Evolutionary conservation across 257 asterid species (phyloP).

Genomic region (Plantago major): DNA sequence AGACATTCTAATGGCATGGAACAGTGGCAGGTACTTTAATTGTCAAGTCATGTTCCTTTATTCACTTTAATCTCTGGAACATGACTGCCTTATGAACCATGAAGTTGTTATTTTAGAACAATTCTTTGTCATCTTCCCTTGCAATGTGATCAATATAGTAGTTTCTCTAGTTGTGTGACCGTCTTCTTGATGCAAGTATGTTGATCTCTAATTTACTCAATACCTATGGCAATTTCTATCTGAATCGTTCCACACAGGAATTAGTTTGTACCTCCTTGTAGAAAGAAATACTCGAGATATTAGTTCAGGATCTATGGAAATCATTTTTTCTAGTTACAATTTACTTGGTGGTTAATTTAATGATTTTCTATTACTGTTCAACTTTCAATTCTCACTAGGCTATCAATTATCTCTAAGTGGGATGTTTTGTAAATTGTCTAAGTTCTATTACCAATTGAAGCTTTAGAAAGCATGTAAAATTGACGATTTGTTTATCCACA

Average conservation of each 20-base stretch:
- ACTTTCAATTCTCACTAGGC: no score
- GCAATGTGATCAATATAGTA: background rate
- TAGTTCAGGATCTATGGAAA: constrained; percentile 5
- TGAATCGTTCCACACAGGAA: background rate
- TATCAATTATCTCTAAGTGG: no score
- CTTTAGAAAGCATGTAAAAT: no score
- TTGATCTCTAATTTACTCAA: background rate
- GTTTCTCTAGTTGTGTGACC: background rate
- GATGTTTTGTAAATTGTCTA: no score
- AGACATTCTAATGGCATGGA: constrained; percentile 40
- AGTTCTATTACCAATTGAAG: no score
- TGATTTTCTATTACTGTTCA: no score
- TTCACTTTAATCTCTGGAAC: constrained; percentile 9
- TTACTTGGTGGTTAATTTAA: background rate
- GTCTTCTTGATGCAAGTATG: constrained; percentile 1
- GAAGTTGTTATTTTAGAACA: background rate
- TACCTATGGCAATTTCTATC: background rate
- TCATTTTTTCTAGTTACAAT: background rate
- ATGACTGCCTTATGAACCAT: no score
- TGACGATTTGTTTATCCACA: background rate
- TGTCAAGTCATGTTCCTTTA: constrained; percentile 1
- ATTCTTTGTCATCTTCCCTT: background rate
- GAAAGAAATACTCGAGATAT: constrained; percentile 13
- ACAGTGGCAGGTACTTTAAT: constrained; percentile 63
- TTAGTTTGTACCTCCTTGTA: constrained; percentile 4